These are phyloP conservation scores for Pinus taeda DNA, from an alignment of 75 land plant genomes.

Conservation along the genomic window DNA sequence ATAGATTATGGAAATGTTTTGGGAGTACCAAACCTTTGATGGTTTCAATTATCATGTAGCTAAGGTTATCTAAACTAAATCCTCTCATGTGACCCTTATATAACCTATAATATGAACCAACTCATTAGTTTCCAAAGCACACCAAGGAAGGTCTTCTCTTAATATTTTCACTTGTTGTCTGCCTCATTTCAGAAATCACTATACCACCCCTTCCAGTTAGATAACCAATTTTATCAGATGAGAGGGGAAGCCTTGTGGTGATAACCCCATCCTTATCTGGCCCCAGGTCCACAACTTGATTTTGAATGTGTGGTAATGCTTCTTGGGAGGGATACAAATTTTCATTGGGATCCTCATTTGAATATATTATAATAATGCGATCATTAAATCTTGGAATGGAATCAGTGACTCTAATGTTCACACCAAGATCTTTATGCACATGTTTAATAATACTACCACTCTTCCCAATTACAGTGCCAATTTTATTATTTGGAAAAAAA, in stretches of 20 bases:
- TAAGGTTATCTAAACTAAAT: conserved; percentile 19
- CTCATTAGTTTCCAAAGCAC: conserved; percentile 48
- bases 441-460: conserved; percentile 61
- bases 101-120: conserved; percentile 50
- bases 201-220: conserved; percentile 62
- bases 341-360: conserved; percentile 45
- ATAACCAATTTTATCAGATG: conserved; percentile 48
- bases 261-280: too few relatives aligned
- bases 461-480: conserved; percentile 85
- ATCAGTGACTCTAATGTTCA: conserved; percentile 53
- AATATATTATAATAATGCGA: conserved; percentile 56
- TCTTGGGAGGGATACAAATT: conserved; percentile 57
- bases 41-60: conserved; percentile 15
- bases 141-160: conserved; percentile 44
- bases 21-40: conserved; percentile 8
- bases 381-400: conserved; percentile 52
- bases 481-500: conserved; percentile 62
- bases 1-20: too few relatives aligned
- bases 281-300: conserved; percentile 29
- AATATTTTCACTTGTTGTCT: conserved; percentile 40
- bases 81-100: conserved; percentile 24
- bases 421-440: conserved; percentile 65
- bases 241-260: conserved; percentile 43
- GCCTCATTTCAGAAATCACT: conserved; percentile 59
- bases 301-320: conserved; percentile 49